Evolutionary conservation across 1,284 basidiomycete species (phyloP), one percentile per base, ranked within the genome.

Genomic region (Microstroma glucosiphilum): DNA sequence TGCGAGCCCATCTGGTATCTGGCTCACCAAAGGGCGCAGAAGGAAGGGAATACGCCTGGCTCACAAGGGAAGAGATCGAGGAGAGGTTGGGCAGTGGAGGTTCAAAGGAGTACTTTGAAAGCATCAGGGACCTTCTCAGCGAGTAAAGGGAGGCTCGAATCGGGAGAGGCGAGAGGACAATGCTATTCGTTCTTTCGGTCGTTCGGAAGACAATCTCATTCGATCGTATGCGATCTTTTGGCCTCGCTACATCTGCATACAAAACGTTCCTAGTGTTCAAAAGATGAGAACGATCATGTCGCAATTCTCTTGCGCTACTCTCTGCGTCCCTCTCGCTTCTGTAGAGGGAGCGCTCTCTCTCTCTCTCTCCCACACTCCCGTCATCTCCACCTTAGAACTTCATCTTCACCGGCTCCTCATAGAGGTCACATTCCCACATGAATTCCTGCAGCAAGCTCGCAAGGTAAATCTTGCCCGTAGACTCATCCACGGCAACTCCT

Each of bases 61-160:
- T 92, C 66, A 92, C 90, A 61, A 90, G 91, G 80, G 85, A 91
- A 78, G 91, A 93, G 82, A 87, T 92, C 58, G 81, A 86, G 76
- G 80, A 84, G 48, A 58, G 69, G 43, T 58, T 75, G 30, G 60
- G 40, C 26, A 49, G 21, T 55, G 64, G 12, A 53, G 86, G 90
- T 37, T 83, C 85, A 57, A 75, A 80, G 65, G 80, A 84, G 62
- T 92, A 92, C 73, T 92, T 90, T 90, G 75, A 83, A 56, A 84
- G 85, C 62, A 82, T 91, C 69, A 87, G 87, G 80, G 88, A 89
- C 75, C 87, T 92, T 79, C 82, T 92, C 7, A 60, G 51, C 48
- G 49, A 58, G 15, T 63, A 37, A 41, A 21, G 41, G 6, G n/a
- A 23, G 46, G 6, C 11, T 6, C 23, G 23, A n/a, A n/a, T n/a